Base-by-base conservation (phyloP, 257 asterid genomes). In the Solanum chilense region DNA sequence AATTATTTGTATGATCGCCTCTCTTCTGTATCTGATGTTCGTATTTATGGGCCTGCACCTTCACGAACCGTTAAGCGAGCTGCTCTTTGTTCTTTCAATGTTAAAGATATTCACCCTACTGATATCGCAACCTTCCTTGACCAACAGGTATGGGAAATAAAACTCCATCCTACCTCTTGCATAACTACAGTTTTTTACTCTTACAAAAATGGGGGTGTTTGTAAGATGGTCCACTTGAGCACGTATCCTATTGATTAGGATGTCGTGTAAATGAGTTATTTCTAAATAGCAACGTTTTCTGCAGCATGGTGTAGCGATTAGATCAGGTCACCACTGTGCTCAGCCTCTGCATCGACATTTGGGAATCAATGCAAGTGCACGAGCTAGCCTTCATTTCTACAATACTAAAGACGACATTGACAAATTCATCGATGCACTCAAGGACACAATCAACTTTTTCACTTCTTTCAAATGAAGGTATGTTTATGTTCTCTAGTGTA, bases 271-370 rank as follows among this genome's bases (percentile, higher is more conserved):
- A 15, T 47, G 11, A 29, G 47, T 9, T 47, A 27, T 66, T 85
- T 71, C 78, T 58, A 31, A 71, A 74, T 49, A 73, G 13, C 75
- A 33, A 13, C 74, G 74, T 49, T n/a, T 45, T 84, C 86, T 84
- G 73, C 98, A 97, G 98, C 98, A 97, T 60, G 92, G 97, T 35
- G 92, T 97, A 25, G 99, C 98, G 33, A 89, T 97, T 85, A 93
- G 99, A 90, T 94, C 99, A 10, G 99, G 99, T 5, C 99, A 95
- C 88, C 99, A 97, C 85, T 97, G 99, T 44, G 99, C 99, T 33
- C 99, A 95, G 89, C 98, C 98, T 76, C 97, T 97, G 52, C 99
- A 97, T 87, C 94, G 94, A 18, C 89, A 92, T 86, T 82, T 97
- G 88, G 99, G 98, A 85, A 92, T 95, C 88, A 93, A 87, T 45